These are phyloP conservation scores for Escallonia herrerae DNA, from an alignment of 129 eudicot species.

Conservation along the genomic window DNA sequence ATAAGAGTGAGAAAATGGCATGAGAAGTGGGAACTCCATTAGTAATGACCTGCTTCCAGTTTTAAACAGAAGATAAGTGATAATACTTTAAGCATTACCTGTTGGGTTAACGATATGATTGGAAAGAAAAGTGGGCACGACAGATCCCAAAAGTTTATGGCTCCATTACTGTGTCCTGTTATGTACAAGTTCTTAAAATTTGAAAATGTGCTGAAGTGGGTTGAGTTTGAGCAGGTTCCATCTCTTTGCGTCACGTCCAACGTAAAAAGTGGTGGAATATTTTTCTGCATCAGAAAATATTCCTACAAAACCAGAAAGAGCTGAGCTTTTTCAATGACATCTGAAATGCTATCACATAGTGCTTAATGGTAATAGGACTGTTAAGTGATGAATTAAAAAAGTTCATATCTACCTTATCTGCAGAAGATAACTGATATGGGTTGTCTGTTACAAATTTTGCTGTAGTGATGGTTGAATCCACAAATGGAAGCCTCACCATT, in stretches of 20 bases:
- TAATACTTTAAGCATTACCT: conserved; percentile 33
- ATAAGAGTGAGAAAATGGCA: not conserved
- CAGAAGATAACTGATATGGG: conserved; percentile 42
- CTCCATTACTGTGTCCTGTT: conserved; percentile 86
- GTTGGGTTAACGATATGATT: conserved; percentile 61
- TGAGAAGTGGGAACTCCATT: too few species aligned
- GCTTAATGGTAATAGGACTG: not conserved
- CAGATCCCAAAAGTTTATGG: conserved; percentile 83
- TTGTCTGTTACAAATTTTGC: conserved; percentile 58
- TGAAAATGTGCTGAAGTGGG: conserved; percentile 56
- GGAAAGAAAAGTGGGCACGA: conserved; percentile 72
- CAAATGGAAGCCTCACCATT: conserved; percentile 63
- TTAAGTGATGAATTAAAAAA: not conserved
- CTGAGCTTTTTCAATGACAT: not conserved
- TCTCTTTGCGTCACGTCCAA: conserved; percentile 51
- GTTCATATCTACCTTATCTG: conserved; percentile 49
- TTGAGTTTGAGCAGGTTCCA: conserved; percentile 31
- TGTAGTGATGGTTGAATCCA: conserved; percentile 56
- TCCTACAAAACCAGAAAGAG: conserved; percentile 38
- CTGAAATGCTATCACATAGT: not conserved
- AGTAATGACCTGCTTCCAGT: not conserved
- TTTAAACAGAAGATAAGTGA: not conserved
- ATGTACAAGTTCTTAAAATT: conserved; percentile 65
- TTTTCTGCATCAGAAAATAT: conserved; percentile 30
- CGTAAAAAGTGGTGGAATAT: conserved; percentile 50